Percentiles rank a stretch among this genome's conserved stretches.
Evolutionary conservation across 2,329 filamentous ascomycete genomes (phyloP).

Genomic region (Capronia epimyces): DNA sequence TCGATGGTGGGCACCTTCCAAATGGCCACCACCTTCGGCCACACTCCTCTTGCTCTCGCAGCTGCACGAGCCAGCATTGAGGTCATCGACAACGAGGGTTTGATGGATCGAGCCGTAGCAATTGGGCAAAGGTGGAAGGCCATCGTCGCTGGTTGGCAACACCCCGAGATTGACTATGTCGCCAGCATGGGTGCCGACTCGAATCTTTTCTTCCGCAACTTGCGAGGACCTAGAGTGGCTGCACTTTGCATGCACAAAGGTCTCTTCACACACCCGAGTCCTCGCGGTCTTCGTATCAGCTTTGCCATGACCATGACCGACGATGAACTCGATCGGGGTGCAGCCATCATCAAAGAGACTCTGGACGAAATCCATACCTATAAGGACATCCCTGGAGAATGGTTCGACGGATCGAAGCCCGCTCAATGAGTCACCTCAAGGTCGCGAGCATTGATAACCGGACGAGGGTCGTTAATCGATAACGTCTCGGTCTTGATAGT

Average conservation of each 20-base stretch:
- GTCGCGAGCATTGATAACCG: too few species aligned
- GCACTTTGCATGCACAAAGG: conserved; percentile 2
- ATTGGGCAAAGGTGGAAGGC: not conserved
- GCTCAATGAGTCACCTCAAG: too few species aligned
- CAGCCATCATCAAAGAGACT: not conserved
- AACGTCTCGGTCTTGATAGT: not conserved
- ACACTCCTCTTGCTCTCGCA: not conserved
- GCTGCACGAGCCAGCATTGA: not conserved
- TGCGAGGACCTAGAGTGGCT: not conserved
- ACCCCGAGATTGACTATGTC: conserved; percentile 2
- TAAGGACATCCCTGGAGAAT: not conserved
- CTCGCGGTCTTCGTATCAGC: not conserved
- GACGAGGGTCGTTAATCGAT: not conserved
- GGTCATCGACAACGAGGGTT: not conserved
- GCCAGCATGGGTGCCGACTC: not conserved
- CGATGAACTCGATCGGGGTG: conserved; percentile 2
- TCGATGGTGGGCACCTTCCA: not conserved
- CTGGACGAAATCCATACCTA: not conserved
- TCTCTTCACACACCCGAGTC: not conserved
- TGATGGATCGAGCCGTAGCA: not conserved
- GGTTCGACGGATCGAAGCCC: not conserved
- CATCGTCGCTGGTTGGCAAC: not conserved
- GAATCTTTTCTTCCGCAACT: not conserved
- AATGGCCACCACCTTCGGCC: not conserved
- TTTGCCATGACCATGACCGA: conserved; percentile 6